Evolutionary conservation across 257 asterid species (phyloP).

Genomic region (Paraleonurus japonicus): DNA sequence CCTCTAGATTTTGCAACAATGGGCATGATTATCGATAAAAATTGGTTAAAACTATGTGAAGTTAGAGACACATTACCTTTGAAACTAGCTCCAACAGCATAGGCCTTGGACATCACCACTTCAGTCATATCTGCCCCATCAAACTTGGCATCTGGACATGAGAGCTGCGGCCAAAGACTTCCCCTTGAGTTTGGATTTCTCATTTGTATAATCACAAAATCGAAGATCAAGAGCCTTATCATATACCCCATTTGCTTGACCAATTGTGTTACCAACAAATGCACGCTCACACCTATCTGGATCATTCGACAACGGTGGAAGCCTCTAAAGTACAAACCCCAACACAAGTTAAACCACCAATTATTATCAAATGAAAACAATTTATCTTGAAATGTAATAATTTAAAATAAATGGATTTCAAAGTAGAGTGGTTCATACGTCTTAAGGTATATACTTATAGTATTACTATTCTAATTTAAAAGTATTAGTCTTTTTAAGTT

Average conservation of each 20-base stretch:
- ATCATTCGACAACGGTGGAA: conserved; percentile 89
- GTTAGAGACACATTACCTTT: conserved; percentile 46
- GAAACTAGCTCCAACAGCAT: conserved; percentile 94
- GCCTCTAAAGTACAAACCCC: conserved; percentile 57
- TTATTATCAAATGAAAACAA: neutral
- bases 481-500: no score
- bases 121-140: conserved; percentile 97
- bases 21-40: neutral
- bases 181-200: conserved; percentile 89
- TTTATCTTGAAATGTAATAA: neutral
- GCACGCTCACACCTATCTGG: conserved; percentile 92
- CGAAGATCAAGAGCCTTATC: conserved; percentile 97
- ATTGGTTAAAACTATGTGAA: neutral
- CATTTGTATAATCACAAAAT: conserved; percentile 87
- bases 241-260: conserved; percentile 97
- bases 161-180: conserved; percentile 91
- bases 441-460: no score
- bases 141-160: conserved; percentile 94
- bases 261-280: conserved; percentile 86
- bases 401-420: no score
- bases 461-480: no score
- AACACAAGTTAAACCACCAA: neutral
- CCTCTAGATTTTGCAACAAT: neutral
- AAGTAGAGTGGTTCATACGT: no score
- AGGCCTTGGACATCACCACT: conserved; percentile 95